These are phyloP conservation scores for Leccinum fuscescens DNA, from an alignment of 1,284 basidiomycete genomes.

Conservation along the genomic window DNA sequence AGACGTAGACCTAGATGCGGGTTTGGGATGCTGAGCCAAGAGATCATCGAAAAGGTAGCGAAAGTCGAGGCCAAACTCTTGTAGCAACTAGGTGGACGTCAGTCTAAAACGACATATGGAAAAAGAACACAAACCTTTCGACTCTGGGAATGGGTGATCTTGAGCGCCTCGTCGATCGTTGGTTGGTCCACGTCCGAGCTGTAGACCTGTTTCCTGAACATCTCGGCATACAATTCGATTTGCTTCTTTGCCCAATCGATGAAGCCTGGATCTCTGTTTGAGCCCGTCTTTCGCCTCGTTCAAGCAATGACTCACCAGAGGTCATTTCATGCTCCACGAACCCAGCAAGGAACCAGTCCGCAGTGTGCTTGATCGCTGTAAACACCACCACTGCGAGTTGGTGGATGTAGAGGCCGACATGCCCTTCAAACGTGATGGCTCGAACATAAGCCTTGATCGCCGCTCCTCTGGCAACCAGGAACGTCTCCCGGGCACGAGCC, in stretches of 20 bases:
- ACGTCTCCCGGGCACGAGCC: conserved; percentile 63
- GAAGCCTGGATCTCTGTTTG: conserved; percentile 57
- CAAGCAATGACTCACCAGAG: conserved; percentile 57
- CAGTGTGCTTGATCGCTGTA: conserved; percentile 90
- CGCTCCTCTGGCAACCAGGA: conserved; percentile 77
- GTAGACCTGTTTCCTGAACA: conserved; percentile 92
- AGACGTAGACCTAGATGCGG: conserved; percentile 26
- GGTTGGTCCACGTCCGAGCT: conserved; percentile 69
- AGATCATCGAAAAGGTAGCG: conserved; percentile 78
- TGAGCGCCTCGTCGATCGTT: conserved; percentile 73
- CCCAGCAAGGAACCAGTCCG: conserved; percentile 95
- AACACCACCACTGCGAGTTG: conserved; percentile 84
- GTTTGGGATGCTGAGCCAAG: conserved; percentile 51
- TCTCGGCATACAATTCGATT: conserved; percentile 80
- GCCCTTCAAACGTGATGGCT: conserved; percentile 89
- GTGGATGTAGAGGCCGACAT: conserved; percentile 78
- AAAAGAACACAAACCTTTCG: conserved; percentile 58
- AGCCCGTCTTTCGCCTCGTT: background rate
- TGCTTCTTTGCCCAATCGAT: conserved; percentile 92
- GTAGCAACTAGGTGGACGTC: conserved; percentile 61
- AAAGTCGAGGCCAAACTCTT: conserved; percentile 93
- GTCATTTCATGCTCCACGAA: conserved; percentile 95
- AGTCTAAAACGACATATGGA: background rate
- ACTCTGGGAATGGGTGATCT: conserved; percentile 75
- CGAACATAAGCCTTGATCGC: conserved; percentile 77